Base-by-base conservation (phyloP, 1,284 basidiomycete genomes). In the Trichosporon sp. region DNA sequence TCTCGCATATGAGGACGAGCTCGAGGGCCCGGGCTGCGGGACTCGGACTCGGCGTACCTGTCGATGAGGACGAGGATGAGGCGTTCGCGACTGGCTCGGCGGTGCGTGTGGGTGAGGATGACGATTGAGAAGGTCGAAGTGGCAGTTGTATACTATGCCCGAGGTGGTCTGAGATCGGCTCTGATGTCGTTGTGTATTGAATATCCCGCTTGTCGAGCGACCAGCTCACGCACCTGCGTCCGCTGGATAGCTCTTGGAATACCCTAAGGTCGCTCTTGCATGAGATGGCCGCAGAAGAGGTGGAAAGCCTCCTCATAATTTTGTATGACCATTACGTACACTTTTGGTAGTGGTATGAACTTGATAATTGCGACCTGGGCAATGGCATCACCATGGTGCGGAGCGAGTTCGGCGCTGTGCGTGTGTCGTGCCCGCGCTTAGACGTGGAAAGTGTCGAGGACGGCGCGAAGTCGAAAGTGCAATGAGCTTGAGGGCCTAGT, bases 1-100 rank as follows among this genome's bases (percentile, higher is more conserved):
- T 72, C 21, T 69, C 65, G 58, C 71, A 72, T 56, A 65, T 75
- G 66, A 62, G 75, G 32, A 69, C 68, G 27, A 72, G 71, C 56
- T 77, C 75, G 27, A 54, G 31, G 49, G 49, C 25, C 9, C 13
- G 25, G 69, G 70, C 31, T 66, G 68, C 49, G 32, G 70, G 72
- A 27, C 56, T 70, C 29, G 65, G 60, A 1, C 59, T 67, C 3
- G 63, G 68, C 25, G 31, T 67, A 19, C 70, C 68, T 1, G 16
- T 65, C 3, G 67, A 70, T n/a, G 69, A 69, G 36, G 68, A 67
- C 56, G 70, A 70, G n/a, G 69, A 67, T 5, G 63, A 60, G 25
- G 49, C 33, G 33, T 31, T 27, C 11, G 49, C 31, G 44, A 32
- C 40, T 25, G 58, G 34, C 32, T 44, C 44, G 19, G 58, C 56